phyloP scores from a whole-genome alignment of 2,329 filamentous ascomycete species.

The Penicillium sp. region DNA sequence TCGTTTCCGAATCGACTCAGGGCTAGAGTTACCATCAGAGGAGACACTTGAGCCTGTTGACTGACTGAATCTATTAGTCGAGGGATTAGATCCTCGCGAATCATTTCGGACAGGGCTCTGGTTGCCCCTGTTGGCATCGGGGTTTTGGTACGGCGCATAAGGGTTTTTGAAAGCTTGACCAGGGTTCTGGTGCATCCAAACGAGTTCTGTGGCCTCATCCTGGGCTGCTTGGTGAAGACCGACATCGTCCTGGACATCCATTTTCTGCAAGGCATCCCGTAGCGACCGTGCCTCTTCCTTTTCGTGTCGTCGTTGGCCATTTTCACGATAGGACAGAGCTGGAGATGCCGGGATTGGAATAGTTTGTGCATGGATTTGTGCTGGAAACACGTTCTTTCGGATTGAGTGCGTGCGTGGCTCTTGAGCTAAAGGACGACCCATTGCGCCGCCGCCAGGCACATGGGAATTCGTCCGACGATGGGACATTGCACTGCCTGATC shows the following conservation, averaged over 20 bases:
- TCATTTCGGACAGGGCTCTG: constrained; percentile 36
- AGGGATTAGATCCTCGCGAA: not conserved
- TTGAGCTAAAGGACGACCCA: constrained; percentile 42
- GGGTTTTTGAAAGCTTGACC: constrained; percentile 51
- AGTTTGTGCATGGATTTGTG: constrained; percentile 33
- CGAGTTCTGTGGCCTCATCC: constrained; percentile 63
- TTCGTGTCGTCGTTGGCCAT: constrained; percentile 56
- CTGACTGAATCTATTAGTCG: constrained; percentile 17
- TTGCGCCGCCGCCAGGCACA: constrained; percentile 28
- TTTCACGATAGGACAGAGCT: constrained; percentile 54
- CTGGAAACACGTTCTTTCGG: constrained; percentile 40
- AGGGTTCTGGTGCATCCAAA: constrained; percentile 63
- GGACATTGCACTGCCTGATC: constrained; percentile 44
- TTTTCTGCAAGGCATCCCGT: constrained; percentile 57
- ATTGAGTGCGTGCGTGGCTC: constrained; percentile 35
- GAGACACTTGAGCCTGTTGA: constrained; percentile 20
- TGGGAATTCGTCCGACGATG: constrained; percentile 39
- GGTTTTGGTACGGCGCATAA: constrained; percentile 48
- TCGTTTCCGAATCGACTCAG: constrained; percentile 18
- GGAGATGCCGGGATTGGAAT: constrained; percentile 33
- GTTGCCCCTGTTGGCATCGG: constrained; percentile 44
- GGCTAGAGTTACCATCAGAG: constrained; percentile 22
- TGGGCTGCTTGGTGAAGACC: constrained; percentile 58
- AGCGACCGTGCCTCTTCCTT: constrained; percentile 59
- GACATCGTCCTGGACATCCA: constrained; percentile 57